phyloP scores from a whole-genome alignment of 768 basidiomycete species.

The Russula sp. region DNA sequence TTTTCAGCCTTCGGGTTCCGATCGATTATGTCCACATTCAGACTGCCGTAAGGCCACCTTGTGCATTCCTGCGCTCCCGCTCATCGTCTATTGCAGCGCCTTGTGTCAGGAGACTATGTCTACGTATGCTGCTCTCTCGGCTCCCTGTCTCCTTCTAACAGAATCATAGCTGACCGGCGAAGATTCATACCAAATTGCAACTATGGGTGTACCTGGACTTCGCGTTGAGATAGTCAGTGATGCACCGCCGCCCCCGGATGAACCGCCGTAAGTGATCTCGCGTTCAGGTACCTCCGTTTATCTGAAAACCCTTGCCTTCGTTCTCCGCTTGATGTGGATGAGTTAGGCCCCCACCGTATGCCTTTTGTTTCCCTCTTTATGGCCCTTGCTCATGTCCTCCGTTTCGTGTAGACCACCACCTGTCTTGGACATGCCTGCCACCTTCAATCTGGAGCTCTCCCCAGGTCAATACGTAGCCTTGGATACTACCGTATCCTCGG shows the following conservation, averaged over 20 bases:
- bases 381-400: not conserved
- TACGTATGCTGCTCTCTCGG: slow-evolving; percentile 47
- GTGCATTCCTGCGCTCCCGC: slow-evolving; percentile 3
- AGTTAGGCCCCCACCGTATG: slow-evolving; percentile 48
- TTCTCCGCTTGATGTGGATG: not conserved
- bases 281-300: not conserved
- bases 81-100: slow-evolving; percentile 42
- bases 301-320: not conserved
- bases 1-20: slow-evolving; percentile 72
- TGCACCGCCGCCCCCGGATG: slow-evolving; percentile 77
- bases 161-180: slow-evolving; percentile 62
- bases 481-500: slow-evolving; percentile 71
- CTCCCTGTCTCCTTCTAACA: slow-evolving; percentile 17
- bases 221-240: slow-evolving; percentile 84
- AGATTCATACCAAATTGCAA: slow-evolving; percentile 87
- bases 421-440: slow-evolving; percentile 80
- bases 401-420: slow-evolving; percentile 47
- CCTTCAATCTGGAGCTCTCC: slow-evolving; percentile 72
- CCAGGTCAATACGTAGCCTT: slow-evolving; percentile 78
- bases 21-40: slow-evolving; percentile 84
- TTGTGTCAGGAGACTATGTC: slow-evolving; percentile 78
- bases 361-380: slow-evolving; percentile 13
- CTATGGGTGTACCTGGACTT: slow-evolving; percentile 72
- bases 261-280: slow-evolving; percentile 60
- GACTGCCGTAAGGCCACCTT: slow-evolving; percentile 56